Percentiles rank a stretch among this genome's conserved stretches.
These are phyloP conservation scores for Penicillium silybi DNA, from an alignment of 495 filamentous ascomycete species.

Conservation along the genomic window DNA sequence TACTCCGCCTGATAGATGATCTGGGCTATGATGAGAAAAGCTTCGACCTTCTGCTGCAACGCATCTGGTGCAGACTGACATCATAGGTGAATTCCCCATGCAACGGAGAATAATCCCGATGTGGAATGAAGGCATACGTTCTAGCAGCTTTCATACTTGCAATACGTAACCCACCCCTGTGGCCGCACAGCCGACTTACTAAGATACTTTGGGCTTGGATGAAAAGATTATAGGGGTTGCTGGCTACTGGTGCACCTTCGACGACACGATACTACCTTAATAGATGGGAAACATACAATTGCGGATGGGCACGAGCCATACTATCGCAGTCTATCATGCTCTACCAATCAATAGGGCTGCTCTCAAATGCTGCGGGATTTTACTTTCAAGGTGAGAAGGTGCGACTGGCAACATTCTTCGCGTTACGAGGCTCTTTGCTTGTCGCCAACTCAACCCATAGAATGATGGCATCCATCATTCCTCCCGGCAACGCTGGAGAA, in stretches of 20 bases:
- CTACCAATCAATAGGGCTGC: background rate
- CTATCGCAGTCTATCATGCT: background rate
- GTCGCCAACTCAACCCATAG: background rate
- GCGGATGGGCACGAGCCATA: background rate
- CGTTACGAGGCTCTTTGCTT: slow-evolving; percentile 16
- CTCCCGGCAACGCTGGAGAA: slow-evolving; percentile 14
- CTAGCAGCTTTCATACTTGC: background rate
- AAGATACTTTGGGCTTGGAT: background rate
- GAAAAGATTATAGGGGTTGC: background rate
- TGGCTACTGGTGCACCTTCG: no score
- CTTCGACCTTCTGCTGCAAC: background rate
- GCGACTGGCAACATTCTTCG: slow-evolving; percentile 18
- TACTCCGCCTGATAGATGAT: background rate
- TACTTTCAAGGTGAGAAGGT: background rate
- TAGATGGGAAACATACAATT: background rate
- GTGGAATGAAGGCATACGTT: slow-evolving; percentile 6
- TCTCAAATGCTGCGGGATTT: background rate
- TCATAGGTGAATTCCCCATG: slow-evolving; percentile 5
- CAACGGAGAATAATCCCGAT: slow-evolving; percentile 2
- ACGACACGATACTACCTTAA: background rate
- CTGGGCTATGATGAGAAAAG: background rate
- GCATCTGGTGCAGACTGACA: background rate
- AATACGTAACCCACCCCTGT: background rate
- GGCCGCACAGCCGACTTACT: background rate
- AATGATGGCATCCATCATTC: slow-evolving; percentile 22